phyloP scores from a whole-genome alignment of 2,329 filamentous ascomycete species.

The Knufia petricola region DNA sequence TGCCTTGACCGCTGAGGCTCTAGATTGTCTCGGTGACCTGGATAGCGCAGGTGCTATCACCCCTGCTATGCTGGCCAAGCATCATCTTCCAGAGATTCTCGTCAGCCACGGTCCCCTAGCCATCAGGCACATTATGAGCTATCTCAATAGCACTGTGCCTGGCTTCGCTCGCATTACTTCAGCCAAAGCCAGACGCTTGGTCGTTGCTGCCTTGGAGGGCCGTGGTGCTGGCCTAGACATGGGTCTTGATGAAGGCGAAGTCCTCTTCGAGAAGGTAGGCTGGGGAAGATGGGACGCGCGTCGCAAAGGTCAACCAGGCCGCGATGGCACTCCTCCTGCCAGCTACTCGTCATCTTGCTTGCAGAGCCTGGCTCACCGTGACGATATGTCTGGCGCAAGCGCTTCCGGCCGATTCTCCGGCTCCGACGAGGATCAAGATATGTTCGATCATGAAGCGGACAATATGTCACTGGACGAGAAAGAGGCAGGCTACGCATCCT shows the following conservation, averaged over 20 bases:
- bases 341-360: constrained; percentile 42
- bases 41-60: constrained; percentile 79
- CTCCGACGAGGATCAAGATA: constrained; percentile 50
- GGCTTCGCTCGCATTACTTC: constrained; percentile 79
- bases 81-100: constrained; percentile 84
- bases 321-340: constrained; percentile 23
- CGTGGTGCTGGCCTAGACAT: constrained; percentile 49
- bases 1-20: constrained; percentile 35
- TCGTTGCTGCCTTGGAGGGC: constrained; percentile 85
- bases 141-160: constrained; percentile 84
- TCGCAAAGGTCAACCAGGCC: constrained; percentile 52
- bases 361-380: constrained; percentile 27
- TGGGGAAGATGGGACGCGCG: constrained; percentile 95
- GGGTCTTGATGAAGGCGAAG: constrained; percentile 47
- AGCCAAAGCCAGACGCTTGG: constrained; percentile 77
- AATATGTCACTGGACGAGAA: constrained; percentile 85
- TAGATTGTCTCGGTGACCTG: constrained; percentile 43
- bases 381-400: constrained; percentile 48
- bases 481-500: constrained; percentile 56
- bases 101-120: constrained; percentile 81
- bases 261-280: constrained; percentile 80
- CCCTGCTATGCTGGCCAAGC: constrained; percentile 71
- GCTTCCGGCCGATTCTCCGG: constrained; percentile 68
- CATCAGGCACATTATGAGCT: constrained; percentile 91
- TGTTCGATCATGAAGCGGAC: constrained; percentile 79